Evolutionary conservation across 495 filamentous ascomycete species (phyloP).

Genomic region (Penicillium canariense): DNA sequence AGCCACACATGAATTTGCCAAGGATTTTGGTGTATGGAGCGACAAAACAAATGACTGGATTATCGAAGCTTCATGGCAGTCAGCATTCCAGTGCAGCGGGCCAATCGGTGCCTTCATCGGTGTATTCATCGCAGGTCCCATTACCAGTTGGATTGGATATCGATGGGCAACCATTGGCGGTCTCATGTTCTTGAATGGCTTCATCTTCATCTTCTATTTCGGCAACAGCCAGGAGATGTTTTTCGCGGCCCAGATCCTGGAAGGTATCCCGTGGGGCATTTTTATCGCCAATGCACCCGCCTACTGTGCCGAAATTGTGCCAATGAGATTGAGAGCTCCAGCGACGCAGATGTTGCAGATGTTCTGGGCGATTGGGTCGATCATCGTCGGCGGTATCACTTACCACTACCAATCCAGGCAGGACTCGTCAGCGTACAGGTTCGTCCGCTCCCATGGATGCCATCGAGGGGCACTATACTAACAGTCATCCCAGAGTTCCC

Average conservation of each 20-base stretch:
- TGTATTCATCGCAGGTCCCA: conserved; percentile 43
- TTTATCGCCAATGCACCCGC: conserved; percentile 48
- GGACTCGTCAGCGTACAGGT: conserved; percentile 42
- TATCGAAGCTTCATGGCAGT: conserved; percentile 44
- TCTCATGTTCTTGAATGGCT: conserved; percentile 43
- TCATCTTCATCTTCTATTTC: conserved; percentile 49
- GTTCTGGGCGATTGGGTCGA: conserved; percentile 47
- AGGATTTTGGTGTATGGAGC: conserved; percentile 31
- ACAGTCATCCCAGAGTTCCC: conserved; percentile 37
- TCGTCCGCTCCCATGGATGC: conserved; percentile 31
- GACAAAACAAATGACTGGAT: conserved; percentile 11
- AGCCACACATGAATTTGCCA: conserved; percentile 35
- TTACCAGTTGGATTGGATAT: conserved; percentile 48
- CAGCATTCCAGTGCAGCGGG: conserved; percentile 43
- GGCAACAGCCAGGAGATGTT: conserved; percentile 39
- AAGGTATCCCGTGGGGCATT: conserved; percentile 50
- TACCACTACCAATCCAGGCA: conserved; percentile 39
- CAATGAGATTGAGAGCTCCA: conserved; percentile 42
- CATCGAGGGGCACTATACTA: conserved; percentile 29
- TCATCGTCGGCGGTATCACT: conserved; percentile 45
- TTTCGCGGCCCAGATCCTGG: conserved; percentile 44
- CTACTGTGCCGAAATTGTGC: conserved; percentile 46
- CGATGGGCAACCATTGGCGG: conserved; percentile 42
- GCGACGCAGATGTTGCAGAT: conserved; percentile 48
- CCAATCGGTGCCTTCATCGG: conserved; percentile 45